Evolutionary conservation across 176 grass and related monocot species (phyloP), one percentile per base, ranked within the genome.

Genomic region (Rhynchospora pubera): DNA sequence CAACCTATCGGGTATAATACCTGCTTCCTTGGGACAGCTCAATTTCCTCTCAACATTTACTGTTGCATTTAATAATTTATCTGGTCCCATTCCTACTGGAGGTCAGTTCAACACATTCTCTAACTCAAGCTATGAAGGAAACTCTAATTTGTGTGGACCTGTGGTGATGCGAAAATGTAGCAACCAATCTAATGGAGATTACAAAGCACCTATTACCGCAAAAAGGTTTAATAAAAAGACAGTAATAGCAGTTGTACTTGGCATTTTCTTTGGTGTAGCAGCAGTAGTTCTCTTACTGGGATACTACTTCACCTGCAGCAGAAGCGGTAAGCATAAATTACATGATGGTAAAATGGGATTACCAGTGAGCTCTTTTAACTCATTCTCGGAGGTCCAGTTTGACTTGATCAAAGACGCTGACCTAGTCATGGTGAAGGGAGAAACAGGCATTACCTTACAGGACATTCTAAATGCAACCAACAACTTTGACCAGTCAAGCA

Each of bases 401-500:
- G 53, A 88, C 64, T 58, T 72, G 70, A 84, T 83, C 13, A 94
- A 90, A 45, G 90, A 88, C 39, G 87, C 18, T 22, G 47, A 83
- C 59, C 87, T 94, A 44, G 87, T 91, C 69, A 88, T 94, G 87
- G 87, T 92, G 78, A 94, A 87, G 79, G 89, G 83, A 83, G 88
- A 89, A 79, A 61, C 93, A 9, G 86, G 72, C 4, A 88, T 96
- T 47, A 87, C 79, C 12, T 88, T 92, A 79, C 65, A 43, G 18
- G 93, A 92, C 52, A 92, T 96, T 79, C 60, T 96, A 76, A 96
- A 89, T 70, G 90, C 90, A 73, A 96, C 93, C 57, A 92, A 92
- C 61, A 96, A 96, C 63, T 96, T 96, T 82, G 90, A 92, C 80
- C 88, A 96, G 75, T 80, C 89, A 78, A 96, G 88, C 86, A 96